Base-by-base conservation (phyloP, 1,284 basidiomycete genomes). In the Erythrobasidium hasegawianum region DNA sequence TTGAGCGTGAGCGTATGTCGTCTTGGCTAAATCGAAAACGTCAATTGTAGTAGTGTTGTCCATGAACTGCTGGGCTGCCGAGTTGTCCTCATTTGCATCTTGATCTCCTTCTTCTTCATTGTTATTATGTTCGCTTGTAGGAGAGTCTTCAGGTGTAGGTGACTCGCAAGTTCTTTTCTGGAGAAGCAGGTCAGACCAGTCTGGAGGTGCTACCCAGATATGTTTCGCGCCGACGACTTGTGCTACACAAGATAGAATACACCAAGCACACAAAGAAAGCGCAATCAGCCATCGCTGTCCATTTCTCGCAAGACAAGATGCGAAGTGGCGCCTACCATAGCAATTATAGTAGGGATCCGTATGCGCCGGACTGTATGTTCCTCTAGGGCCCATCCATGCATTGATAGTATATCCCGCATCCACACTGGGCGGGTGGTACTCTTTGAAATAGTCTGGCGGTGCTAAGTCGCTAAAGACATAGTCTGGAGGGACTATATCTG, bases 271-370 rank as follows among this genome's bases (percentile, higher is more conserved):
- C 41, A 2, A 33, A 50, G 11, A 43, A 4, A 33, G 58, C 22
- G 22, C 7, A 43, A 11, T 18, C 4, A 14, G 14, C 14, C 22
- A 14, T 13, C 24, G 13, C n/a, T n/a, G n/a, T n/a, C n/a, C n/a
- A n/a, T n/a, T n/a, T n/a, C 2, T 14, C n/a, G 1, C 16, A n/a
- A 39, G n/a, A 3, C 22, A 52, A 20, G 14, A 26, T n/a, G 57
- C 18, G 41, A n/a, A 43, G 27, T n/a, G 52, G 27, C 10, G 27
- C 5, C 69, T 77, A 91, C 90, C 85, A 76, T 90, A 97, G 70
- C 88, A 83, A 76, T 98, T 98, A 79, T 85, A 91, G 78, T 87
- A 96, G 0, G 93, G 93, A 76, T 98, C 95, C n/a, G 86, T 90
- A 78, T 98, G 95, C 1, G 95, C 90, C 2, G 94, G 94, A 9